Percentiles rank a stretch among this genome's conserved stretches.
These are phyloP conservation scores for Rosa persica DNA, from an alignment of 306 rosid genomes.

Conservation along the genomic window DNA sequence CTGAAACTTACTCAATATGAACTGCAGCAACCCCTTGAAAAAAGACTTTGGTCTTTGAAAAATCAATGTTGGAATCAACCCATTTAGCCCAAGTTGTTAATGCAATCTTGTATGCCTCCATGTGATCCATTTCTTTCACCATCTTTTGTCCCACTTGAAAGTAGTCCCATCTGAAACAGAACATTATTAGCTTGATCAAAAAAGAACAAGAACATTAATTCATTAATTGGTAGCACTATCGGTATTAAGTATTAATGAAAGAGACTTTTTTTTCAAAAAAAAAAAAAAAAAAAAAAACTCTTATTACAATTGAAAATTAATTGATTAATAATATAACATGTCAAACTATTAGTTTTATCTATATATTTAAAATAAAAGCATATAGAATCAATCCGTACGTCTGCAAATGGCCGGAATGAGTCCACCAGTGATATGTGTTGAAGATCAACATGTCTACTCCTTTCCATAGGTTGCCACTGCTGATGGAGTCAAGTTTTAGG, in stretches of 20 bases:
- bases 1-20: constrained; percentile 51
- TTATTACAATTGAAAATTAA: not conserved
- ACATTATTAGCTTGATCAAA: not conserved
- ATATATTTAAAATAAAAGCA: not conserved
- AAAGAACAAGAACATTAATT: not conserved
- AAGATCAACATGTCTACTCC: constrained; percentile 58
- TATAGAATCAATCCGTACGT: constrained; percentile 28
- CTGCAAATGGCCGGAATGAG: constrained; percentile 37
- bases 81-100: constrained; percentile 71
- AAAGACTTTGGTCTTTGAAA: constrained; percentile 56
- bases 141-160: constrained; percentile 50
- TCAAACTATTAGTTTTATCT: not conserved
- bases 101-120: constrained; percentile 67
- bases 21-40: constrained; percentile 73
- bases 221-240: not conserved
- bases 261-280: no score
- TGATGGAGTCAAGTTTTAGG: constrained; percentile 58
- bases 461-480: constrained; percentile 44
- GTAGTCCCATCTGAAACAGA: constrained; percentile 56
- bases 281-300: no score
- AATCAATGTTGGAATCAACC: constrained; percentile 61
- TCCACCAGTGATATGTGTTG: constrained; percentile 86
- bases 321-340: no score
- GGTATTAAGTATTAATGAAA: no score
- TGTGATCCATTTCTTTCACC: constrained; percentile 53